Evolutionary conservation across 352 stramenopile species (phyloP), one percentile per base, ranked within the genome.

Genomic region (Phytophthora multivora): DNA sequence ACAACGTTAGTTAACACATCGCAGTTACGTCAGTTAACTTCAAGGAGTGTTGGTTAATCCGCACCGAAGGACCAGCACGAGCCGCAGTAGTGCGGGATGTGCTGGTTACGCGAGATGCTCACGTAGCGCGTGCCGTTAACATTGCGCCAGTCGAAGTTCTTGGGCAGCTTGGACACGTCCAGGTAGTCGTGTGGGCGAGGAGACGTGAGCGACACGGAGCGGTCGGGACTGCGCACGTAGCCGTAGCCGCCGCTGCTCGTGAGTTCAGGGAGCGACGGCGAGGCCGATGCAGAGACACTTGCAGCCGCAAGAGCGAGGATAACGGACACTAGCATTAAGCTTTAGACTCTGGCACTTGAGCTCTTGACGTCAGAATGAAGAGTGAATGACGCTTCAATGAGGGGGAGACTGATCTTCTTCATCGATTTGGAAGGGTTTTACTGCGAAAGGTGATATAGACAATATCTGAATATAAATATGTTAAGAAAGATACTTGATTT

Each of bases 81-180:
- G 51, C 89, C 89, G 62, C 91, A 97, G 69, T 96, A 97, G 69
- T 91, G 71, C 26, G 86, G 86, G 49, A 93, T 80, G 59, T 95
- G 86, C 79, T 95, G 86, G 69, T 95, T 95, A 56, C 86, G 83
- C 36, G 79, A 89, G 48, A 95, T 82, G 25, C 75, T 95, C 46
- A 92, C 86, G 48, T 87, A 93, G 72, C 83, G 86, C 43, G 82
- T 93, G 69, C 77, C 77, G 61, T 95, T 91, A 19, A 95, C 55
- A 51, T 80, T 89, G 61, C 86, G 84, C 96, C 96, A 99, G 71
- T 97, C 92, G 66, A 98, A 99, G 56, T 79, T 86, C 65, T 93
- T 90, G 38, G 97, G 97, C 28, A 99, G 65, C 35, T 90, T 73
- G 5, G 60, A 46, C 18, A 66, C 33, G 43, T 91, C 77, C 11